phyloP scores from a whole-genome alignment of 345 rosid genomes.

The Moricandia arvensis region DNA sequence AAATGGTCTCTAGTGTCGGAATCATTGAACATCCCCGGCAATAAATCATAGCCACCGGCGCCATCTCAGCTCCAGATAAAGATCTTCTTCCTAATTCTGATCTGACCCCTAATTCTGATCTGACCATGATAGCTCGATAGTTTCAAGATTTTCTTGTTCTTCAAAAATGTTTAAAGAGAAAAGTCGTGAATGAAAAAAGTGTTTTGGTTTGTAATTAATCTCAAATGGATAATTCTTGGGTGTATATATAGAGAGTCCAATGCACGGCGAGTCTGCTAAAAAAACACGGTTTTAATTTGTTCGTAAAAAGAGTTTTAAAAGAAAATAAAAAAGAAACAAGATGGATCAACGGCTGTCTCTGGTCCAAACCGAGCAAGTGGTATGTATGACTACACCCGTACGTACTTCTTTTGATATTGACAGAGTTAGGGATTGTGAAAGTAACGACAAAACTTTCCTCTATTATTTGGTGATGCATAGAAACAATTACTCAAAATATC shows the following conservation, averaged over 20 bases:
- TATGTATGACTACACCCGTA: conserved; percentile 28
- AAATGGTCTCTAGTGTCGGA: conserved; percentile 50
- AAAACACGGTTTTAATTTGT: conserved; percentile 36
- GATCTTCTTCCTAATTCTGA: conserved; percentile 14
- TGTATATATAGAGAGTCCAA: conserved; percentile 23
- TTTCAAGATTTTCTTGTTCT: conserved; percentile 10
- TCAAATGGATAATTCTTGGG: conserved; percentile 6
- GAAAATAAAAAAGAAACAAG: not conserved
- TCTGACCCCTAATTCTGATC: conserved; percentile 35
- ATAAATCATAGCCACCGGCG: conserved; percentile 38
- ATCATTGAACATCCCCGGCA: conserved; percentile 35
- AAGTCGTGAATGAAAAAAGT: conserved; percentile 11
- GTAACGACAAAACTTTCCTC: conserved; percentile 14
- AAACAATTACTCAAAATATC: not conserved
- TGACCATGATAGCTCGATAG: conserved; percentile 34
- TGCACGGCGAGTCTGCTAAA: too few species aligned
- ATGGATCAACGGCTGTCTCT: conserved; percentile 25
- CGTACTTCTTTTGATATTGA: conserved; percentile 10
- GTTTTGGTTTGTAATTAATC: too few species aligned
- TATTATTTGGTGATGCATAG: conserved; percentile 18
- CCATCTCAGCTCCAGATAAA: conserved; percentile 36
- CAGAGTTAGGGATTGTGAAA: conserved; percentile 13
- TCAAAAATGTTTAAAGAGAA: conserved; percentile 20
- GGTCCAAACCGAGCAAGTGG: conserved; percentile 24
- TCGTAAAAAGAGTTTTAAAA: not conserved